Base-by-base conservation (phyloP, 1,284 basidiomycete species). In the Tilletia walkeri region DNA sequence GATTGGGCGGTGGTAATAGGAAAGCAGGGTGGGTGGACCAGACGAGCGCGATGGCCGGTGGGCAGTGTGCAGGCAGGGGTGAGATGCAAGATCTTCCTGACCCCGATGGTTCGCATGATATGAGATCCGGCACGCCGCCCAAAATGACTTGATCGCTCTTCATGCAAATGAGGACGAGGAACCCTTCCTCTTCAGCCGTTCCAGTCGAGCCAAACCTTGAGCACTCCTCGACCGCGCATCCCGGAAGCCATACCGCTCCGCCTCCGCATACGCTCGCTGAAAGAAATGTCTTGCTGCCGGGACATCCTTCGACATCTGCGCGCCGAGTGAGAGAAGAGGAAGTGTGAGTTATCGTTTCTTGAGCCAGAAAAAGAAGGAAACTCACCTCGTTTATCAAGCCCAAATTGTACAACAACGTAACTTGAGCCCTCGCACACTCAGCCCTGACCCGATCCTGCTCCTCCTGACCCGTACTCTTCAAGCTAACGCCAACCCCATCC, bases 371-470 rank as follows among this genome's bases (percentile, higher is more conserved):
- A 45, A 9, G 14, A 0, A 45, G 14, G 41, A 45, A 14, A 69
- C 68, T 61, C 59, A 69, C 68, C 56, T 69, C 68, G 36, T 48
- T 12, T 20, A 75, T 69, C 67, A 79, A 76, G 67, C 80, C 81
- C 18, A 82, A 69, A 39, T 83, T 83, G 75, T 77, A 81, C 20
- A 83, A 67, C 0, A 83, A 72, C 18, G 81, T 78, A 47, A 83
- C 73, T 54, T 82, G 75, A 68, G 80, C 76, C 34, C 78, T 72
- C 50, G 78, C 63, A 66, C 81, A 83, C 69, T 83, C 79, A 12
- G 67, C 65, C 9, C 72, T 56, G 2, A 80, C 78, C 66, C 7
- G 59, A 41, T 81, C 69, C 34, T 66, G 45, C 30, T 65, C 63
- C 47, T 66, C 69, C 36, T 61, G 53, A 39, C 38, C 67, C 7